Base-by-base conservation (phyloP, 2,329 filamentous ascomycete species). In the Cytospora piceicola region DNA sequence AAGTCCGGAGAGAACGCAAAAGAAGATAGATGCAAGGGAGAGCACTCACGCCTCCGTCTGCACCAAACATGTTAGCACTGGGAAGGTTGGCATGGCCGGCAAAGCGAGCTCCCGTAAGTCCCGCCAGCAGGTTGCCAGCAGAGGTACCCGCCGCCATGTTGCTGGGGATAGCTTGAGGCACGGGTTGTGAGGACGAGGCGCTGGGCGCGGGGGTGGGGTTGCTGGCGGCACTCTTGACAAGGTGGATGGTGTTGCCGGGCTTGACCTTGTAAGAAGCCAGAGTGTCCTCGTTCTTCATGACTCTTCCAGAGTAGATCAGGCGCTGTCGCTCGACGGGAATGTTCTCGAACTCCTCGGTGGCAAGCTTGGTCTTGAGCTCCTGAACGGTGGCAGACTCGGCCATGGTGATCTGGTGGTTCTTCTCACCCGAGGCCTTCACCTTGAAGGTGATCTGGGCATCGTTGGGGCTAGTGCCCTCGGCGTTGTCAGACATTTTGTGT, bases 161-260 rank as follows among this genome's bases (percentile, higher is more conserved):
- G 61, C 84, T 83, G 6, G 90, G 90, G 7, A 92, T 83, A 71
- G 89, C 87, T 53, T 87, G 83, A 1, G 86, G 81, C 4, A 85
- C 80, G 34, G 81, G 76, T 4, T 78, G 70, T 32, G 80, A 76
- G 1, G 81, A 74, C 11, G 82, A 73, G 29, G 80, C 74, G 20
- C 80, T 75, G 54, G 81, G 73, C 4, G 80, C 74, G 8, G 81
- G 73, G 0, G 83, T 72, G 53, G 84, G 82, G 74, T 96, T 97
- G 84, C 94, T 97, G 67, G 92, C 91, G 54, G 95, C 94, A 75
- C 93, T 96, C 83, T 96, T 97, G 73, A 99, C 95, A 73, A 99
- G 86, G 77, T 99, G 95, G 72, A 99, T 88, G 22, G 94, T 98
- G 78, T 98, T 95, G 69, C 94, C 93, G 70, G 92, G 85, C 83